Conservation (phyloP, 345 rosid species). For the Gossypium raimondii region DNA sequence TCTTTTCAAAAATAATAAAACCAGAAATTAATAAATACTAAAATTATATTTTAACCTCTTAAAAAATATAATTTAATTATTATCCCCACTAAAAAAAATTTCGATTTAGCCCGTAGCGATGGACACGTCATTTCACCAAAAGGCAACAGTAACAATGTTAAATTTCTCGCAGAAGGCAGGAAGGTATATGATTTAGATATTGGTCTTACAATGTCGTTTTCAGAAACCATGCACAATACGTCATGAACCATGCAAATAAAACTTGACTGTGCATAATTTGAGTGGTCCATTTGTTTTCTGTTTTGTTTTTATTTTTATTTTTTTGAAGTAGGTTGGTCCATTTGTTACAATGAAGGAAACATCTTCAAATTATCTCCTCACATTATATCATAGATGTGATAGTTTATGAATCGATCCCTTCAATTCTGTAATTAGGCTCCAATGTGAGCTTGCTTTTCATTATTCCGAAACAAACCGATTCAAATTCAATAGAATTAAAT, state of each 20-base stretch:
- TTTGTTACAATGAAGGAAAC: conserved; percentile 13
- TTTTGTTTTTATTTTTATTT: too few relatives aligned
- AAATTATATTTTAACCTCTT: too few relatives aligned
- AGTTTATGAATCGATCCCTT: not conserved
- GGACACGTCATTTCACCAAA: too few relatives aligned
- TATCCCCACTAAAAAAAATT: too few relatives aligned
- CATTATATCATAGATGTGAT: not conserved
- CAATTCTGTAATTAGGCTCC: not conserved
- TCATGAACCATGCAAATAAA: conserved; percentile 11
- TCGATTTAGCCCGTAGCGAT: too few relatives aligned
- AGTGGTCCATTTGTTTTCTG: not conserved
- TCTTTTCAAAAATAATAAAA: too few relatives aligned
- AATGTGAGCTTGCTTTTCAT: not conserved
- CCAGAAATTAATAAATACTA: too few relatives aligned
- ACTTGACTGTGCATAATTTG: not conserved
- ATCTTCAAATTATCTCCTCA: not conserved
- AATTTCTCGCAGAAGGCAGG: not conserved
- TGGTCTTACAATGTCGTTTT: not conserved
- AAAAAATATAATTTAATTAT: too few relatives aligned
- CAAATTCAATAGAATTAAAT: not conserved
- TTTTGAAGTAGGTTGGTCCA: not conserved
- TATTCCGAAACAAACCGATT: not conserved
- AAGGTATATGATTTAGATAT: not conserved
- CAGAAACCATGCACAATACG: conserved; percentile 10
- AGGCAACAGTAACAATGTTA: not conserved